Base-by-base conservation (phyloP, 495 filamentous ascomycete species). In the Aspergillus bridgeri region DNA sequence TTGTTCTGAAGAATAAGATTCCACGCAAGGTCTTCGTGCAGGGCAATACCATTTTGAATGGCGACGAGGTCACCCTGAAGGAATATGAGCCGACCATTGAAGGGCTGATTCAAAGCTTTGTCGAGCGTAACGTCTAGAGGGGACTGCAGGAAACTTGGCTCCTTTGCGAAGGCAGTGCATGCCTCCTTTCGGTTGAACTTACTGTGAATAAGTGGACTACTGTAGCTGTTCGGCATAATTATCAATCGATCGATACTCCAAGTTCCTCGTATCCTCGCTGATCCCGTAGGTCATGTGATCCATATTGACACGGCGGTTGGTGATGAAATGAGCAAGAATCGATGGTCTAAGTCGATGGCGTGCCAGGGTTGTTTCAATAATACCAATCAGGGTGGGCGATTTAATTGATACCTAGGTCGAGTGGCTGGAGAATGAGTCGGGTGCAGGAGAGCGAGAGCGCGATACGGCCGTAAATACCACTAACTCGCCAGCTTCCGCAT, bases 1-100 rank as follows among this genome's bases (percentile, higher is more conserved):
- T 89, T 51, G 94, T 97, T 19, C 71, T 97, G 62, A 79, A 80
- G 69, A 90, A 89, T 75, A 96, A 95, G 79, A 86, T 90, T 62
- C 92, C 94, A 38, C 81, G 94, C 55, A 98, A 97, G 79, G 87
- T 96, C 43, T 98, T 96, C 74, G 92, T 98, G 18, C 91, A 96
- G 75, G 91, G 89, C 33, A 98, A 96, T 75, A 97, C 94, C 7
- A 69, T 91, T 48, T 77, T 84, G 18, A 80, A 86, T 51, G 87
- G 86, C 13, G 90, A 89, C 38, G 81, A 84, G 70, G 90, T 96
- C 18, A 81, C 74, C 20, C 69, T 96, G 70, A 90, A 84, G 74
- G 91, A 98, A 73, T 98, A 98, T 76, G 93, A 96, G 63, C 81
- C 91, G 1, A 90, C 84, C 0, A 75, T 85, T 8, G 86, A 94